Conservation (phyloP, 2,329 filamentous ascomycete genomes). For the Xylaria sp. region DNA sequence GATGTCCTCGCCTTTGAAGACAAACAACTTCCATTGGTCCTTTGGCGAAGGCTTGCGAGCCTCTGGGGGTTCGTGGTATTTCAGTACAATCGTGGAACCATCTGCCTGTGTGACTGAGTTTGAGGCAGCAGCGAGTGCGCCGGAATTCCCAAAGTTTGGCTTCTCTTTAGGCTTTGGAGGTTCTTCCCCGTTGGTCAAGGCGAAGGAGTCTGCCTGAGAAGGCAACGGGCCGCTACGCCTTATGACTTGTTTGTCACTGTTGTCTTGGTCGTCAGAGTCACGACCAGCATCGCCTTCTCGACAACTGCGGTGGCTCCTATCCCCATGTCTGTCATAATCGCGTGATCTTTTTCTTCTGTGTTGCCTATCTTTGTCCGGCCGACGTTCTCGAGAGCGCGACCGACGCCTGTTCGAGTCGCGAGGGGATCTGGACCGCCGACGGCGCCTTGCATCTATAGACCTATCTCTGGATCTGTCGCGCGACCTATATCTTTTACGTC, state of each 20-base stretch:
- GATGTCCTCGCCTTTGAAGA: conserved; percentile 85
- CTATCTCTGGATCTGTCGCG: conserved; percentile 34
- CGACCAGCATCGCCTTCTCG: conserved; percentile 30
- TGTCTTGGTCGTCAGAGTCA: conserved; percentile 27
- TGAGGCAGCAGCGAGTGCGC: conserved; percentile 83
- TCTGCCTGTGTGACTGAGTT: conserved; percentile 76
- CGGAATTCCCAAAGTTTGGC: conserved; percentile 83
- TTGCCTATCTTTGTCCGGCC: conserved; percentile 36
- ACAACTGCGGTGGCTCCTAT: conserved; percentile 33
- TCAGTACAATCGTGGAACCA: conserved; percentile 79
- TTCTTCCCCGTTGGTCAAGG: conserved; percentile 56
- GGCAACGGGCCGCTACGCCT: conserved; percentile 59
- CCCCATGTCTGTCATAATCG: conserved; percentile 40
- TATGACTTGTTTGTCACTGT: conserved; percentile 38
- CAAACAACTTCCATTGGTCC: conserved; percentile 85
- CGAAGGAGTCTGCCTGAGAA: conserved; percentile 65
- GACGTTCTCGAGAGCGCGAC: conserved; percentile 37
- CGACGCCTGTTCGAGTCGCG: conserved; percentile 29
- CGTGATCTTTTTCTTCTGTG: conserved; percentile 43
- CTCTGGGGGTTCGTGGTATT: conserved; percentile 95
- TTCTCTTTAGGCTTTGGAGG: conserved; percentile 75
- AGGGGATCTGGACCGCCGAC: conserved; percentile 39
- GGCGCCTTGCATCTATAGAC: conserved; percentile 31
- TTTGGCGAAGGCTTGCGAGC: conserved; percentile 83
- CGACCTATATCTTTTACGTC: conserved; percentile 27